These are phyloP conservation scores for Lasiodiplodia sp. DNA, from an alignment of 2,329 filamentous ascomycete genomes.

Conservation along the genomic window DNA sequence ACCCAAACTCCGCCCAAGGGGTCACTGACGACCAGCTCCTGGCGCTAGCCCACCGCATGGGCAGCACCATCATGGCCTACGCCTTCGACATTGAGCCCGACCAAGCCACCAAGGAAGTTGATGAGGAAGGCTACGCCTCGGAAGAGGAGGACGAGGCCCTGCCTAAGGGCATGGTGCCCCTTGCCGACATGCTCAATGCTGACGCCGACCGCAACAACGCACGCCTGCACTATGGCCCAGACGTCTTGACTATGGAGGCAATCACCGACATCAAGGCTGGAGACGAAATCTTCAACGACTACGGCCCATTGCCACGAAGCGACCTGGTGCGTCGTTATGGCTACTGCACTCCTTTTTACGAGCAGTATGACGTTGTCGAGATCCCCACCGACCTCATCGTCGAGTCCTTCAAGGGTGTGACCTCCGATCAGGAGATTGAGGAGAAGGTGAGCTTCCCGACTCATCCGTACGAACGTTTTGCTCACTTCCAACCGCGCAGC, in stretches of 20 bases:
- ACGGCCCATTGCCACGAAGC: conserved; percentile 81
- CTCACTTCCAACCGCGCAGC: conserved; percentile 32
- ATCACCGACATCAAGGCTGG: conserved; percentile 72
- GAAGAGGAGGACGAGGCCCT: conserved; percentile 57
- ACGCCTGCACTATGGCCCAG: conserved; percentile 66
- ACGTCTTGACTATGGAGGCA: conserved; percentile 72
- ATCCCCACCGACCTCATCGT: conserved; percentile 69
- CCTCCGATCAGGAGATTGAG: conserved; percentile 41
- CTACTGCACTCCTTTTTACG: conserved; percentile 81
- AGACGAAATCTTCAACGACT: conserved; percentile 87
- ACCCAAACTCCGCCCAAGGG: conserved; percentile 30
- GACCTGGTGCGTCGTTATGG: conserved; percentile 86
- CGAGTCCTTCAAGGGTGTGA: conserved; percentile 52
- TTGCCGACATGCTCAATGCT: conserved; percentile 89
- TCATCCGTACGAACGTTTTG: not conserved
- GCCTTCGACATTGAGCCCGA: conserved; percentile 78
- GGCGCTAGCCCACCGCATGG: conserved; percentile 76
- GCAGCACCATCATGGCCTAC: conserved; percentile 89
- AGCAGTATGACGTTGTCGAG: conserved; percentile 83
- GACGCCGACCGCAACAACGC: conserved; percentile 83
- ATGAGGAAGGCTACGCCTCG: conserved; percentile 60
- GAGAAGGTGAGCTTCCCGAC: conserved; percentile 35
- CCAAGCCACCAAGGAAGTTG: conserved; percentile 59
- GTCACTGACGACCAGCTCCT: conserved; percentile 58
- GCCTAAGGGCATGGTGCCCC: conserved; percentile 84